These are phyloP conservation scores for Saturnispora halmiae DNA, from an alignment of 805 yeast species.

Conservation along the genomic window DNA sequence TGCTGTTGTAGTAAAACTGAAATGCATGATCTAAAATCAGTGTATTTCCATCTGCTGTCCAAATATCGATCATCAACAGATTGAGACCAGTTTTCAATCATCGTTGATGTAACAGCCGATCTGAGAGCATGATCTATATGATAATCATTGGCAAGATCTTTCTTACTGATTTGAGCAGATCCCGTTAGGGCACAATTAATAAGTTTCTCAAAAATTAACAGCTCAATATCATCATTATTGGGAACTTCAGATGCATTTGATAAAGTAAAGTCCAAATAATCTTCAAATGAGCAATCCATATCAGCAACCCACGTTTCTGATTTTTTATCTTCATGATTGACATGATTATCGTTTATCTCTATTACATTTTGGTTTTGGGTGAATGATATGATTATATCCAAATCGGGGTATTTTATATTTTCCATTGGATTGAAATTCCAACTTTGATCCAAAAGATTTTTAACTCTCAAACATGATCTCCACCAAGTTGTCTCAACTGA, in stretches of 20 bases:
- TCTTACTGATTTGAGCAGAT: not conserved
- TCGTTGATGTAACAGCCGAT: not conserved
- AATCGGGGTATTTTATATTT: not conserved
- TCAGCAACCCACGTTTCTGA: constrained; percentile 2
- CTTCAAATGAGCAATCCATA: constrained; percentile 4
- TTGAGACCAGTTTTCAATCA: constrained; percentile 1
- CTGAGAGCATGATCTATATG: not conserved
- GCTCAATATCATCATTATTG: not conserved
- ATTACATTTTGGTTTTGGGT: not conserved
- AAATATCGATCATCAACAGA: constrained; percentile 1
- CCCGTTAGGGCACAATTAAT: not conserved
- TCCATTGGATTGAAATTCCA: constrained; percentile 1
- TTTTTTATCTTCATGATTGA: not conserved
- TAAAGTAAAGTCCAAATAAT: not conserved
- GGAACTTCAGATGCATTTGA: not conserved
- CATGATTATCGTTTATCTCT: not conserved
- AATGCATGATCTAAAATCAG: constrained; percentile 2
- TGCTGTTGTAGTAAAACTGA: not conserved
- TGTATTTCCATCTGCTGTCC: constrained; percentile 1
- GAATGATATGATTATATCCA: constrained; percentile 4
- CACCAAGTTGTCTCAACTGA: constrained; percentile 31
- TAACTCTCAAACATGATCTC: constrained; percentile 22
- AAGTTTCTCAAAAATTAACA: not conserved
- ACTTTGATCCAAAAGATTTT: constrained; percentile 10
- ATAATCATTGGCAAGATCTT: not conserved